A percentile compares a stretch with the other conserved stretches of the same genome.
Conservation (phyloP, 208 protist genomes). For the Trypanosomatidae sp. region DNA sequence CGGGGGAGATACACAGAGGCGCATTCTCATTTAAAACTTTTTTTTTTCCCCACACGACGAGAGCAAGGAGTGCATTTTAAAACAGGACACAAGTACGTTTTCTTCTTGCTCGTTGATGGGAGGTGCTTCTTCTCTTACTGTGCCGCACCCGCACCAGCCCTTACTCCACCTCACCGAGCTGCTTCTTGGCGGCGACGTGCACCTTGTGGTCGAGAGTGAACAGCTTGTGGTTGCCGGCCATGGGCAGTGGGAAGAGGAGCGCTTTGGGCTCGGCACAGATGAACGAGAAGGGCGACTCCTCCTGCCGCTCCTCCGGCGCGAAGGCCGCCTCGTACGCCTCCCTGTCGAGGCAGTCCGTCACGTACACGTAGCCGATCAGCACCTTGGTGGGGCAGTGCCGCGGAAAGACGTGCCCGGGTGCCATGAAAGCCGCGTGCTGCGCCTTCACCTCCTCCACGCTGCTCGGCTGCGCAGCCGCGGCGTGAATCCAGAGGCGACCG, state of each 20-base stretch:
- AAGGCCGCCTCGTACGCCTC: conserved; percentile 63
- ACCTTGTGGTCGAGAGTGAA: conserved; percentile 82
- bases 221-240: conserved; percentile 90
- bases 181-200: conserved; percentile 64
- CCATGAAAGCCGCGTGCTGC: conserved; percentile 70
- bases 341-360: conserved; percentile 74
- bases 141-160: too few species aligned
- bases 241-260: conserved; percentile 88
- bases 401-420: conserved; percentile 57
- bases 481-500: conserved; percentile 93
- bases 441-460: conserved; percentile 74
- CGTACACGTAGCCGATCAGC: conserved; percentile 89
- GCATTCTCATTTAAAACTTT: too few species aligned
- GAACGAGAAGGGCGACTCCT: conserved; percentile 83
- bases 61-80: too few species aligned
- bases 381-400: conserved; percentile 88
- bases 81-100: too few species aligned
- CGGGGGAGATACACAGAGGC: too few species aligned
- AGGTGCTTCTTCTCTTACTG: too few species aligned
- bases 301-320: conserved; percentile 62
- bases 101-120: too few species aligned
- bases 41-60: too few species aligned
- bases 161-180: conserved; percentile 64
- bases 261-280: conserved; percentile 79
- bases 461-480: conserved; percentile 55